Evolutionary conservation across 345 rosid genomes (phyloP).

Genomic region (Carallia brachiata): DNA sequence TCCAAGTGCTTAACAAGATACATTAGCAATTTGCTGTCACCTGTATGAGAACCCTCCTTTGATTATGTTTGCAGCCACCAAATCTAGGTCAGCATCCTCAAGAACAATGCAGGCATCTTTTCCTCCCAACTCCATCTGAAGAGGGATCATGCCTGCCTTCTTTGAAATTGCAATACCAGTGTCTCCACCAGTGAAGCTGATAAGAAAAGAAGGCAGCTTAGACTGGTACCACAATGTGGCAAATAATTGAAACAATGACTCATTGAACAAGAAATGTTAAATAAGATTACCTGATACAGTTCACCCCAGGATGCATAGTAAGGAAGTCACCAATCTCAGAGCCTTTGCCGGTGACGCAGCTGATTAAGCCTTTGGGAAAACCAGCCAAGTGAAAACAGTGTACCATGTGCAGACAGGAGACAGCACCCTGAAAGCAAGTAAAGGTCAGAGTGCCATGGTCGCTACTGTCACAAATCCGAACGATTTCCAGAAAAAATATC

Average conservation of each 20-base stretch:
- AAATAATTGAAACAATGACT: neutral
- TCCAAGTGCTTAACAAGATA: no score
- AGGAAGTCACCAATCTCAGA: constrained; percentile 98
- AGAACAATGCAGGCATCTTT: constrained; percentile 95
- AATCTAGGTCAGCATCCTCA: constrained; percentile 92
- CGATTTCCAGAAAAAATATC: no score
- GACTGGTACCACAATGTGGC: neutral
- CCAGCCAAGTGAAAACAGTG: constrained; percentile 98
- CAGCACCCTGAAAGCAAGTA: constrained; percentile 68
- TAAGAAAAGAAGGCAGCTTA: neutral
- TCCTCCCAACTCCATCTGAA: constrained; percentile 98
- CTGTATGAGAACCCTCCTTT: constrained; percentile 98
- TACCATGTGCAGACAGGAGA: constrained; percentile 90
- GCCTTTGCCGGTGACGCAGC: constrained; percentile 89
- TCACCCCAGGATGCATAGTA: constrained; percentile 92
- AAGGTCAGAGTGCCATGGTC: neutral
- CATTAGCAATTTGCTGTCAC: constrained; percentile 24
- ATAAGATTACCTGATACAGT: constrained; percentile 74
- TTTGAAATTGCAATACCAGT: constrained; percentile 89
- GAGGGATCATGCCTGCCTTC: constrained; percentile 95
- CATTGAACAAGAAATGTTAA: neutral
- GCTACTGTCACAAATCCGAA: neutral
- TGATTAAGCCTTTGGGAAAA: constrained; percentile 87
- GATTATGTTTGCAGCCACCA: constrained; percentile 80
- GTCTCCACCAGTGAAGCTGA: constrained; percentile 97